A percentile compares a stretch with the other conserved stretches of the same genome.
phyloP scores from a whole-genome alignment of 495 filamentous ascomycete species.

The Entonaema liquescens region DNA sequence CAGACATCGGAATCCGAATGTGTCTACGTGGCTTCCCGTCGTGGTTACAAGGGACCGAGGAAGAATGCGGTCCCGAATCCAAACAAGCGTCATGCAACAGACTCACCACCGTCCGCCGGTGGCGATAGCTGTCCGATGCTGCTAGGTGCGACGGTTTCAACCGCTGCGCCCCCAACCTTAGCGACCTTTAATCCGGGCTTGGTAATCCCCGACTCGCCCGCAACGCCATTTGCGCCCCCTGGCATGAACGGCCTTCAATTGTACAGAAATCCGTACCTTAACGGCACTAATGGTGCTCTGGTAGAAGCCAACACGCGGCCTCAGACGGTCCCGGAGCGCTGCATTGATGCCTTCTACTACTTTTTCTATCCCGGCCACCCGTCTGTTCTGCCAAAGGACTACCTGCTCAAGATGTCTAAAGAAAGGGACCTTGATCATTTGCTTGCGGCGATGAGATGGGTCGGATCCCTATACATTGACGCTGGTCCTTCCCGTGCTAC shows the following conservation, averaged over 20 bases:
- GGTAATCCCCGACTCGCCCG: slow-evolving; percentile 51
- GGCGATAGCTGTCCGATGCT: slow-evolving; percentile 58
- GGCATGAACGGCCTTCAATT: slow-evolving; percentile 46
- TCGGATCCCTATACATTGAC: slow-evolving; percentile 68
- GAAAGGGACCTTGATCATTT: slow-evolving; percentile 54
- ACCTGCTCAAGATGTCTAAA: slow-evolving; percentile 56
- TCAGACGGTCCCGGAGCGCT: slow-evolving; percentile 55
- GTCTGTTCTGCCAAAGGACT: slow-evolving; percentile 63
- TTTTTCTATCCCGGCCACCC: slow-evolving; percentile 78
- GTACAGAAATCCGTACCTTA: slow-evolving; percentile 50
- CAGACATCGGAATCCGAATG: slow-evolving; percentile 53
- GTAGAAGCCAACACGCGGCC: slow-evolving; percentile 43
- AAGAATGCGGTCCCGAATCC: slow-evolving; percentile 56
- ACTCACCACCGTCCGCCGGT: slow-evolving; percentile 51
- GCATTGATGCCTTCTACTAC: slow-evolving; percentile 65
- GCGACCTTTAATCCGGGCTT: slow-evolving; percentile 51
- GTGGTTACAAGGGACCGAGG: slow-evolving; percentile 61
- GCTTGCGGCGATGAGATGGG: slow-evolving; percentile 72
- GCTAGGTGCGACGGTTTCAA: slow-evolving; percentile 46
- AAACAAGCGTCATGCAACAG: slow-evolving; percentile 60
- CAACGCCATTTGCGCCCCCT: slow-evolving; percentile 48
- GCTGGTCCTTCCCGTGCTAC: slow-evolving; percentile 61
- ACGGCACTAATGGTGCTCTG: slow-evolving; percentile 46
- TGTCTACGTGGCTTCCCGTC: slow-evolving; percentile 60
- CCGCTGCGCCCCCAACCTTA: slow-evolving; percentile 39